Conservation (phyloP, 2,329 filamentous ascomycete species). For the Phymatotrichopsis omnivora region DNA sequence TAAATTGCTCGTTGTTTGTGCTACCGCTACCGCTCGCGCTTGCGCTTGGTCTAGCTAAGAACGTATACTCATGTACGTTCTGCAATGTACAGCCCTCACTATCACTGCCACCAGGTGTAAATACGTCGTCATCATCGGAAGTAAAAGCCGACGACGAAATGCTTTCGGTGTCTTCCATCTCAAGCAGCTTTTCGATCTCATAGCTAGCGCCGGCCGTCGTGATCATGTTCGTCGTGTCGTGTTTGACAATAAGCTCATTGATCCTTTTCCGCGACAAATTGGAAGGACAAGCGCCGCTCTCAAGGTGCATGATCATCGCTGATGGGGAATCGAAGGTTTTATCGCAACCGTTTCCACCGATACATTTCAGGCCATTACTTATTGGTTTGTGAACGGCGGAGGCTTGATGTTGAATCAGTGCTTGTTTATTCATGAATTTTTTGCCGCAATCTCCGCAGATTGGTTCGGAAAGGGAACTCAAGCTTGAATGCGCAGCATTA, state of each 20-base stretch:
- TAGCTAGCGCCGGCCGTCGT: conserved; percentile 6
- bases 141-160: not conserved
- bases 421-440: not conserved
- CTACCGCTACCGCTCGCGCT: not conserved
- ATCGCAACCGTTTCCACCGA: conserved; percentile 4
- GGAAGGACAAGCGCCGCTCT: conserved; percentile 12
- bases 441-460: conserved; percentile 9
- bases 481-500: not conserved
- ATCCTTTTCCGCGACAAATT: conserved; percentile 7
- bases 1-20: not conserved
- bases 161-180: not conserved
- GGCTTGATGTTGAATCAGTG: conserved; percentile 1
- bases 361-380: conserved; percentile 3
- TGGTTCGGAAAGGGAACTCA: not conserved
- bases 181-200: not conserved
- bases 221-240: conserved; percentile 11
- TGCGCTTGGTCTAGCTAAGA: not conserved
- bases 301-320: conserved; percentile 18
- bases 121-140: not conserved
- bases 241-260: conserved; percentile 3
- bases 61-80: no score
- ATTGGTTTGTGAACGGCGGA: conserved; percentile 12
- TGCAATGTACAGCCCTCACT: not conserved
- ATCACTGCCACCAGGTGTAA: not conserved
- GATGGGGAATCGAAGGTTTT: conserved; percentile 10